Evolutionary conservation across 208 protist species (phyloP).

Genomic region (Leishmania tarentolae): DNA sequence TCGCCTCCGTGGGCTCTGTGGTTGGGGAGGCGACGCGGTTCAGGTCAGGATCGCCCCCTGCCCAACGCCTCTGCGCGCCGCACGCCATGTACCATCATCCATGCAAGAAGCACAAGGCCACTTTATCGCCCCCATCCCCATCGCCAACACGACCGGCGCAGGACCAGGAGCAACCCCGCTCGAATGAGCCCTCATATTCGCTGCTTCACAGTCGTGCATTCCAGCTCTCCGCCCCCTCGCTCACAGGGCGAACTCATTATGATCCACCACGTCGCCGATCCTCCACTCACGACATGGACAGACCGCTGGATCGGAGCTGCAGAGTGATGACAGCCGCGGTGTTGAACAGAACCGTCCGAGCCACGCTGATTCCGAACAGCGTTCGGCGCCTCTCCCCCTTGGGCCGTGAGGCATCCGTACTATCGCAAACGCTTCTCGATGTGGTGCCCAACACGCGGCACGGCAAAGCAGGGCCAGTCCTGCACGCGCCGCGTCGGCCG

Average conservation of each 20-base stretch:
- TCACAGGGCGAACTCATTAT: background rate
- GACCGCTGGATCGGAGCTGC: background rate
- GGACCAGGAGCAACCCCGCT: background rate
- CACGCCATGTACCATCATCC: background rate
- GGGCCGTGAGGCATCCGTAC: background rate
- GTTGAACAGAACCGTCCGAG: background rate
- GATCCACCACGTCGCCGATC: background rate
- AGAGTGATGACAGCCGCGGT: background rate
- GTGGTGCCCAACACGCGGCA: background rate
- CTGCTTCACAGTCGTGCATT: background rate
- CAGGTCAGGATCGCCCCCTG: background rate
- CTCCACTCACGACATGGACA: background rate
- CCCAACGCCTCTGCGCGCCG: background rate
- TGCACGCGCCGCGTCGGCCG: background rate
- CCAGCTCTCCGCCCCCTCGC: background rate
- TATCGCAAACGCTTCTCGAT: background rate
- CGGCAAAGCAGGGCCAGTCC: background rate
- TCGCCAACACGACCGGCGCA: background rate
- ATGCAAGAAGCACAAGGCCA: background rate
- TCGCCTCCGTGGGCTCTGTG: background rate
- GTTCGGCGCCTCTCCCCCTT: slow-evolving; percentile 1
- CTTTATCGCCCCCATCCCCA: background rate
- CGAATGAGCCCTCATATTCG: background rate
- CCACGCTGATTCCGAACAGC: background rate
- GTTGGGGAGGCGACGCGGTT: background rate